Evolutionary conservation across 306 rosid genomes (phyloP), one percentile per base, ranked within the genome.

Genomic region (Cercis canadensis): DNA sequence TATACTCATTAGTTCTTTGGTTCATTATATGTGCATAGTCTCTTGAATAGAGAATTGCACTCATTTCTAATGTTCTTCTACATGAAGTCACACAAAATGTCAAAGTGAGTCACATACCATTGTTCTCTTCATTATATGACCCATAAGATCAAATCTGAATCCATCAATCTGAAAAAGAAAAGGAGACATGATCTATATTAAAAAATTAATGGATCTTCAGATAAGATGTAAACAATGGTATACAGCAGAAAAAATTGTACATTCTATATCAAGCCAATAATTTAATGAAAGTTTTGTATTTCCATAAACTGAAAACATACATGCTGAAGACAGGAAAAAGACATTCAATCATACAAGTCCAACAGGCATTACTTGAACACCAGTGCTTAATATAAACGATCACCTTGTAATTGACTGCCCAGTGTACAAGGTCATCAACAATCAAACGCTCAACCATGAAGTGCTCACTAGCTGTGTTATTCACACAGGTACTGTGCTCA

Each of bases 401-500:
- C 73, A 93, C 98, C 98, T 90, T 94, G 85, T 90, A 89, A 75
- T 90, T 62, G 57, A 90, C 87, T 36, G 84, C 92, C 98, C 98
- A 94, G 76, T 90, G 98, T 62, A 86, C 82, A 59, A 94, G 89
- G 83, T 94, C 98, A 75, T 94, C 97, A 57, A 89, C 29, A 79
- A 94, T 90, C 83, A 94, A 73, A 50, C 92, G 97, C 79, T 89
- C 97, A 67, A 89, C 96, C 98, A 94, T 94, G 74, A 75, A 84
- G 81, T 90, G 94, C 88, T 94, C 97, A 74, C 98, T 86, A 47
- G 98, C 96, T 52, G 97, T 90, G 89, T 94, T 90, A 78, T 94
- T 94, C 56, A 87, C 77, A 72, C 98, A 94, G 47, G 98, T 81
- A 78, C 98, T 94, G 53, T 94, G 14, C 97, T 94, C 98, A 64